phyloP scores from a whole-genome alignment of 2,329 filamentous ascomycete species.

The Albophoma yamanashiensis region DNA sequence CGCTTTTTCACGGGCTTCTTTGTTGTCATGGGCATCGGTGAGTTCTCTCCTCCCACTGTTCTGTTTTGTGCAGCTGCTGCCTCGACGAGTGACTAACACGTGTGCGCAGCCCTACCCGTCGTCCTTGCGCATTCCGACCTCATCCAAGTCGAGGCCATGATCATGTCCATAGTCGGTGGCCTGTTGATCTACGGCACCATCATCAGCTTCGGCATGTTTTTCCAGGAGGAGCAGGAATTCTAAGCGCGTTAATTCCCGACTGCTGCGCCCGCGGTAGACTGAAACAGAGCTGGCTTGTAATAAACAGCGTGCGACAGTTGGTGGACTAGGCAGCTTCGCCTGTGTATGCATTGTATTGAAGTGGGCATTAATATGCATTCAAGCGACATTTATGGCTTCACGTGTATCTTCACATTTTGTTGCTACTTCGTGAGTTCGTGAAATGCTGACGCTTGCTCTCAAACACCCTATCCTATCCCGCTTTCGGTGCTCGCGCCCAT shows the following conservation, averaged over 20 bases:
- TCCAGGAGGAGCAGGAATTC: slow-evolving; percentile 95
- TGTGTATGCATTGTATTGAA: not conserved
- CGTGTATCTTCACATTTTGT: not conserved
- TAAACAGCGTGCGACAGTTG: not conserved
- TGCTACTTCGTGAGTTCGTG: not conserved
- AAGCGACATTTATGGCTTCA: not conserved
- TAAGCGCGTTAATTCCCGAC: slow-evolving; percentile 26
- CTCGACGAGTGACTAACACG: slow-evolving; percentile 4
- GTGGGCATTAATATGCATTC: not conserved
- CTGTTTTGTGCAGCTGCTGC: not conserved
- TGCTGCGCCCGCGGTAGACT: not conserved
- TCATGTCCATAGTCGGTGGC: slow-evolving; percentile 90
- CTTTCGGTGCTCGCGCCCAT: not conserved
- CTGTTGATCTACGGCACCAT: slow-evolving; percentile 96
- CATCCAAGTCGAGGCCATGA: slow-evolving; percentile 76
- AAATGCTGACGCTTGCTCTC: not conserved
- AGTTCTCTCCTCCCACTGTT: slow-evolving; percentile 23
- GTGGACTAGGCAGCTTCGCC: not conserved
- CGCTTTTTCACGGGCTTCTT: slow-evolving; percentile 91
- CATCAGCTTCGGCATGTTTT: slow-evolving; percentile 97
- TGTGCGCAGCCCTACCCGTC: slow-evolving; percentile 63
- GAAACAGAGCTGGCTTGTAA: not conserved
- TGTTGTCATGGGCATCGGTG: slow-evolving; percentile 95
- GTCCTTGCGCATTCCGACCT: slow-evolving; percentile 79
- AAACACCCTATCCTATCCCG: not conserved